Percentiles rank a stretch among this genome's conserved stretches.
These are phyloP conservation scores for Mucor indicus DNA, from an alignment of 371 early-diverging fungal species.

Conservation along the genomic window DNA sequence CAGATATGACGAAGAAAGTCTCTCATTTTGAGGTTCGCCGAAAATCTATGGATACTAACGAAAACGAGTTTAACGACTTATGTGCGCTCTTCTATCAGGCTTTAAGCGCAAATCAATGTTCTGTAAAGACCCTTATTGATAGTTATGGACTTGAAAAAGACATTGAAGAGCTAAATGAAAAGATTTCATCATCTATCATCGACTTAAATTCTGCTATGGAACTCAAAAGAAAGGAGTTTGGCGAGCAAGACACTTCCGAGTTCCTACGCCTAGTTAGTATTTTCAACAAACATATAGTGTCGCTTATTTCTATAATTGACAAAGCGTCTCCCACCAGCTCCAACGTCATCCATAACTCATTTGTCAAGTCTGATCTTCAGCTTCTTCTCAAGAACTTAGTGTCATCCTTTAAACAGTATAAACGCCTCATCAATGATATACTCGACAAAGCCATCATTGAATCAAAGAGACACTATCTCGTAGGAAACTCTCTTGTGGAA, in stretches of 20 bases:
- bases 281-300: conserved; percentile 31
- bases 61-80: conserved; percentile 27
- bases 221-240: conserved; percentile 24
- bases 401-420: conserved; percentile 43
- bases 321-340: conserved; percentile 40
- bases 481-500: conserved; percentile 31
- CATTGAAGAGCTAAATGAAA: conserved; percentile 15
- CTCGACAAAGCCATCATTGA: conserved; percentile 33
- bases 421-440: conserved; percentile 32
- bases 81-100: conserved; percentile 20
- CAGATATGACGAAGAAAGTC: conserved; percentile 27
- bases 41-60: conserved; percentile 11
- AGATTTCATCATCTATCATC: conserved; percentile 10
- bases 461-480: conserved; percentile 19
- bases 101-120: conserved; percentile 15
- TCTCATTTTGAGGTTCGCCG: conserved; percentile 25
- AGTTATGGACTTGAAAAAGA: conserved; percentile 5
- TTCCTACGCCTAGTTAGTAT: conserved; percentile 31
- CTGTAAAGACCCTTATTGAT: conserved; percentile 6
- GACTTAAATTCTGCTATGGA: conserved; percentile 19
- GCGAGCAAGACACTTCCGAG: conserved; percentile 28
- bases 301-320: conserved; percentile 33
- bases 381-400: conserved; percentile 40
- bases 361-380: conserved; percentile 51
- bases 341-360: conserved; percentile 28